Evolutionary conservation across 2,329 filamentous ascomycete species (phyloP).

Genomic region (Paraphoma chrysanthemicola): DNA sequence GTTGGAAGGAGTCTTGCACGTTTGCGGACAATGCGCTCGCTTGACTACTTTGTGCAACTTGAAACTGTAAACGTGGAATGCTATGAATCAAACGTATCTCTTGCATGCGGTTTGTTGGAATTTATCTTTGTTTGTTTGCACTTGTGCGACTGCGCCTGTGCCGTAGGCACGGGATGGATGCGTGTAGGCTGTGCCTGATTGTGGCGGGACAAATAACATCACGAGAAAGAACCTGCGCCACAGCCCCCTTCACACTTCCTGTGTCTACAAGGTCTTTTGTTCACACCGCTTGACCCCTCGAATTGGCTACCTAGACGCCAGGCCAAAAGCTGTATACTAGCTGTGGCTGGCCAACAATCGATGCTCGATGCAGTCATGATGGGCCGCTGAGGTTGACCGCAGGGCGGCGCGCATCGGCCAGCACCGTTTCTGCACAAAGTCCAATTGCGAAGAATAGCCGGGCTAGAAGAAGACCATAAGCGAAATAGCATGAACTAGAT

Average conservation of each 20-base stretch:
- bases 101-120: slow-evolving; percentile 2
- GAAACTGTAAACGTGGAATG: background rate
- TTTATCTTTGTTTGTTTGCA: slow-evolving; percentile 8
- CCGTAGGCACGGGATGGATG: background rate
- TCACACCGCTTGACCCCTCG: background rate
- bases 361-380: background rate
- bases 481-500: background rate
- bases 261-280: background rate
- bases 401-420: slow-evolving; percentile 1
- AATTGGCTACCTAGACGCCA: background rate
- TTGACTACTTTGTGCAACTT: background rate
- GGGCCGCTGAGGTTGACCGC: slow-evolving; percentile 5
- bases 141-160: background rate
- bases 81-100: background rate
- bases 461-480: background rate
- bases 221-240: background rate
- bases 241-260: background rate
- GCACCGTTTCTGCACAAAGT: background rate
- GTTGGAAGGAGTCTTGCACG: background rate
- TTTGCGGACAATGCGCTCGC: slow-evolving; percentile 7
- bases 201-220: no score
- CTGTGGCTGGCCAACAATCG: background rate
- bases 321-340: background rate
- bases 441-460: background rate
- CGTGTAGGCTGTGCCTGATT: background rate